A percentile compares a stretch with the other conserved stretches of the same genome.
Conservation (phyloP, 257 asterid genomes). For the Haberlea rhodopensis region DNA sequence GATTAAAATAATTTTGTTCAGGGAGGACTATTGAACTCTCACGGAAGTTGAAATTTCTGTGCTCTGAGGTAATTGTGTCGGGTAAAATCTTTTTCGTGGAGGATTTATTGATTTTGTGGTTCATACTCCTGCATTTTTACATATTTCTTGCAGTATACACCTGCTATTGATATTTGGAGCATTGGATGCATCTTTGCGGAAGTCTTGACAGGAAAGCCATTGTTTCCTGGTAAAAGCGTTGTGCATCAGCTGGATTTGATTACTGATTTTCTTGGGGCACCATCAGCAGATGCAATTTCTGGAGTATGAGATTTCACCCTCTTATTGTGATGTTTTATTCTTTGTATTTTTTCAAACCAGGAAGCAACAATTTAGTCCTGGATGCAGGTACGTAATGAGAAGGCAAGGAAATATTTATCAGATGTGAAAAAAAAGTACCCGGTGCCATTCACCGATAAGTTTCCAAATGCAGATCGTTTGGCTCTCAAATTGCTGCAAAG, state of each 20-base stretch:
- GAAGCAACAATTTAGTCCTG: conserved; percentile 21
- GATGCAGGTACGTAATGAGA: conserved; percentile 83
- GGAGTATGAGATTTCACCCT: conserved; percentile 44
- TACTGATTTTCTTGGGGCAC: no score
- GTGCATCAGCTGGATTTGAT: no score
- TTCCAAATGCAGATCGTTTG: conserved; percentile 59
- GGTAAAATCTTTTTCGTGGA: conserved; percentile 39
- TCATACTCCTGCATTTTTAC: conserved; percentile 26
- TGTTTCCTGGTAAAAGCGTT: conserved; percentile 92
- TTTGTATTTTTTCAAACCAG: conserved; percentile 11
- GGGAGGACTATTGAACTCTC: conserved; percentile 88
- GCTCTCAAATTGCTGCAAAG: no score
- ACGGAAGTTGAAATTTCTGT: conserved; percentile 80
- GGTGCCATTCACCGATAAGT: conserved; percentile 63
- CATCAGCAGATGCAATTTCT: no score
- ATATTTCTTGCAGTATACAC: conserved; percentile 44
- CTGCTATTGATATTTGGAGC: conserved; percentile 88
- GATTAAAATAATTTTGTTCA: conserved; percentile 80
- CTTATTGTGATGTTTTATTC: background rate
- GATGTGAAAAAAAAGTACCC: conserved; percentile 72
- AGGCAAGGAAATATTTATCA: conserved; percentile 81
- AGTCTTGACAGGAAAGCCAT: conserved; percentile 74
- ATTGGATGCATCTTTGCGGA: conserved; percentile 89
- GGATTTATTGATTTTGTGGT: conserved; percentile 24
- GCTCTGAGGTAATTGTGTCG: conserved; percentile 72